Conservation (phyloP, 164 flowering plant genomes). For the Annona cherimola region DNA sequence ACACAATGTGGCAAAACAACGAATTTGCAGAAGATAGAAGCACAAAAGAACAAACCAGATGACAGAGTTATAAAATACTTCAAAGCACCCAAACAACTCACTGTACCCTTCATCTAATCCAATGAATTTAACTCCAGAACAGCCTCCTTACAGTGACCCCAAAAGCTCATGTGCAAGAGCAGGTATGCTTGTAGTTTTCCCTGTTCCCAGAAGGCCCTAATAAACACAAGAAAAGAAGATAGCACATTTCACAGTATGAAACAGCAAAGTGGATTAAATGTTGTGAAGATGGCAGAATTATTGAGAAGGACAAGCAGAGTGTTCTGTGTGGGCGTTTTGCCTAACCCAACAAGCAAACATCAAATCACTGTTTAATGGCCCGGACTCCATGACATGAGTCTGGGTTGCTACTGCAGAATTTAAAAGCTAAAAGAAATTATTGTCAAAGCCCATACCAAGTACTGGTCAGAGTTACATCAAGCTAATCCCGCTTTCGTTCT, state of each 20-base stretch:
- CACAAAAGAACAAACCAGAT: background rate
- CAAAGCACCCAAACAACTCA: background rate
- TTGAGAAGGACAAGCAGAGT: too few species aligned
- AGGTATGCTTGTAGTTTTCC: constrained; percentile 90
- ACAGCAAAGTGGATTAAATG: background rate
- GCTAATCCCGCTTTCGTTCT: too few species aligned
- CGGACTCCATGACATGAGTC: too few species aligned
- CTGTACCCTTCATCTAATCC: constrained; percentile 77
- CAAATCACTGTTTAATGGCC: too few species aligned
- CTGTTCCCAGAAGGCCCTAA: constrained; percentile 98
- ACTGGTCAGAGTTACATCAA: too few species aligned
- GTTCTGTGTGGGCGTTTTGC: too few species aligned
- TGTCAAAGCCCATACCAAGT: too few species aligned
- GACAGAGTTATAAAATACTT: too few species aligned
- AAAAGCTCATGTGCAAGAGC: constrained; percentile 96
- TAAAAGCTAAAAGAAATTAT: too few species aligned
- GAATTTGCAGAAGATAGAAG: background rate
- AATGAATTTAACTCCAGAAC: constrained; percentile 88
- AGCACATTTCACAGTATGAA: background rate
- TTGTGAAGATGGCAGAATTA: too few species aligned
- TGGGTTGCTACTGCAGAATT: too few species aligned
- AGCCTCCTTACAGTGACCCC: constrained; percentile 80
- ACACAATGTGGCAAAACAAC: constrained; percentile 2
- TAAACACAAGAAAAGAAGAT: constrained; percentile 1
- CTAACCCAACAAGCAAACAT: too few species aligned